phyloP scores from a whole-genome alignment of 371 early-diverging fungal species.

The Actinomucor elegans region DNA sequence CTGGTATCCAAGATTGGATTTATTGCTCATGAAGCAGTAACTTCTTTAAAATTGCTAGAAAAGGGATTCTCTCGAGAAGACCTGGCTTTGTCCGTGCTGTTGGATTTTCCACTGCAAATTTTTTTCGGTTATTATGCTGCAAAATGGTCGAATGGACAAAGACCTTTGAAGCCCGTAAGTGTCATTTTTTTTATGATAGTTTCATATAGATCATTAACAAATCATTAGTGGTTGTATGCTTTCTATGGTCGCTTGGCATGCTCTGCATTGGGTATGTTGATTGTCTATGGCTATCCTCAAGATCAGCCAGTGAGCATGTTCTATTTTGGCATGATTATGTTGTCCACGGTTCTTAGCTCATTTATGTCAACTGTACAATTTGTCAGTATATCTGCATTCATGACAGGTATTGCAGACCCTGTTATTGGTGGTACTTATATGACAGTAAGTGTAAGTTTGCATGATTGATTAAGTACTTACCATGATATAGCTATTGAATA shows the following conservation, averaged over 20 bases:
- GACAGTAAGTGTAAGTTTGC: constrained; percentile 66
- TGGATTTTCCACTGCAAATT: constrained; percentile 96
- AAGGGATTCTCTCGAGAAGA: constrained; percentile 95
- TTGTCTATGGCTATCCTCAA: constrained; percentile 80
- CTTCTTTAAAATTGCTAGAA: constrained; percentile 90
- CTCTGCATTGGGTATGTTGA: constrained; percentile 80
- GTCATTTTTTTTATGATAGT: background rate
- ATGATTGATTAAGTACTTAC: background rate
- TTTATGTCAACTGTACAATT: constrained; percentile 95
- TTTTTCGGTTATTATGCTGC: constrained; percentile 97
- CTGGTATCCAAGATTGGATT: constrained; percentile 92
- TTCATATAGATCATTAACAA: background rate
- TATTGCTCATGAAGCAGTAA: constrained; percentile 92
- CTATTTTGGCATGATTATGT: constrained; percentile 86
- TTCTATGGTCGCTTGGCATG: constrained; percentile 83
- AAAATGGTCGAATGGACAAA: constrained; percentile 85
- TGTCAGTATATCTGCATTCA: constrained; percentile 93
- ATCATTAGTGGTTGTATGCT: constrained; percentile 83
- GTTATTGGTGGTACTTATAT: constrained; percentile 97
- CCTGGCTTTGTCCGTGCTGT: constrained; percentile 85
- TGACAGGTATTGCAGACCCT: constrained; percentile 94
- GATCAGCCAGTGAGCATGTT: constrained; percentile 59
- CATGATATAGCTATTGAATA: constrained; percentile 76
- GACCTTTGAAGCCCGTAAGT: constrained; percentile 85
- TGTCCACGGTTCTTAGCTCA: constrained; percentile 78